Evolutionary conservation across 179 eudicot species (phyloP), one percentile per base, ranked within the genome.

Genomic region (Vitellaria paradoxa): DNA sequence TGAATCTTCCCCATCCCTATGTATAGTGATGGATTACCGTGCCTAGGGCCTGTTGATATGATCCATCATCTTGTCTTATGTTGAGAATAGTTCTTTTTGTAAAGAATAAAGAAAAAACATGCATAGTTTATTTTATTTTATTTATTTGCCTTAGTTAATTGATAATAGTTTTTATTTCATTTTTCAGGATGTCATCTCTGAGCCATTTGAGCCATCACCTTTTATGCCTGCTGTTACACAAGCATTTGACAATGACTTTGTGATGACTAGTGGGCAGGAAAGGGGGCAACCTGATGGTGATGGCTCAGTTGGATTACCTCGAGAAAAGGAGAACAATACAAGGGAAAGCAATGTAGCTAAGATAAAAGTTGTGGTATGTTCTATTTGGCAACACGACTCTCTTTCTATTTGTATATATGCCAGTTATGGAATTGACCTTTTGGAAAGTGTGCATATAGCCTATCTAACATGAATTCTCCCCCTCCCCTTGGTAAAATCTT

Each of bases 341-440:
- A 96, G 90, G 89, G 99, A 96, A 77, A 90, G 78, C 75, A 96
- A 90, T 75, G 97, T 96, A 82, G 97, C 99, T 72, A 95, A 95
- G 83, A 88, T 95, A 78, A 95, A 91, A 93, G 99, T 95, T 65
- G 98, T 96, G 91, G 99, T 96, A 90, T 85, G 84, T 72, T 68
- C 5, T 79, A 59, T 40, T 76, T 7, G 65, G 53, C 53, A 15
- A 52, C 52, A 6, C 12, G 9, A 26, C 37, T 30, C 50, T 65
- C 60, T 65, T 57, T 47, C 60, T 55, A 30, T 7, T 7, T 52
- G 13, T 2, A 1, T 65, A 49, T n/a, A 50, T 65, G 37, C 71
- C n/a, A 1, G 24, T 30, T 11, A 6, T 75, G 26, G 26, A 18
- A 49, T 24, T 75, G 62, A 30, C 17, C 26, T 65, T 47, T n/a